Conservation (phyloP, 2,329 filamentous ascomycete genomes). For the Arthrinium puccinioides region DNA sequence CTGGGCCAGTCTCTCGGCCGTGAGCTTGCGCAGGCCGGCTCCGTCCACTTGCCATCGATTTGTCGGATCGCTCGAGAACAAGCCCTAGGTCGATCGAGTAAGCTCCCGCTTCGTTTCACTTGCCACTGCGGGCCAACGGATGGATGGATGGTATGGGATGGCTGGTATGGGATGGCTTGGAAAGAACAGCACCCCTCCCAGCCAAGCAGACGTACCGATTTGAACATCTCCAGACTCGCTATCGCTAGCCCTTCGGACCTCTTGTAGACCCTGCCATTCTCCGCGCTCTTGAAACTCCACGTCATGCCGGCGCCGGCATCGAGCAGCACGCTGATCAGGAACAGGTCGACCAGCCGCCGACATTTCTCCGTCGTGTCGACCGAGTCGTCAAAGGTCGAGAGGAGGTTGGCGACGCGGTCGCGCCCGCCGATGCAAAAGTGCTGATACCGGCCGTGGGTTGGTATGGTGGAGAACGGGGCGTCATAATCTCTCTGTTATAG, state of each 20-base stretch:
- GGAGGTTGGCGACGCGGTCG: conserved; percentile 44
- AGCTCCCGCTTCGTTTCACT: neutral
- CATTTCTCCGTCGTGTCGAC: conserved; percentile 69
- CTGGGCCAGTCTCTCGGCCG: conserved; percentile 64
- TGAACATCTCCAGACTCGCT: conserved; percentile 83
- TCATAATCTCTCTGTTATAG: conserved; percentile 22
- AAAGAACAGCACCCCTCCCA: too few relatives aligned
- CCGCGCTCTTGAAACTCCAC: conserved; percentile 86
- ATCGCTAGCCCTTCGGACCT: conserved; percentile 36
- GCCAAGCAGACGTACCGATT: conserved; percentile 43
- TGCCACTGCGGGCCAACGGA: neutral
- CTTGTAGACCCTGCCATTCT: conserved; percentile 8
- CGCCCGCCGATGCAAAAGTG: conserved; percentile 76
- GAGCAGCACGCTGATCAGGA: conserved; percentile 71
- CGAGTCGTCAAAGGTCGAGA: conserved; percentile 33
- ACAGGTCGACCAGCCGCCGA: conserved; percentile 69
- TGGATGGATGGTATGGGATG: too few relatives aligned
- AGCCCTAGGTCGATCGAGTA: conserved; percentile 38
- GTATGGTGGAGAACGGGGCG: conserved; percentile 52
- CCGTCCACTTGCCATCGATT: conserved; percentile 91
- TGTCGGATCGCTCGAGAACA: conserved; percentile 74
- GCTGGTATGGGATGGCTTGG: too few relatives aligned
- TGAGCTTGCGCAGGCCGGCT: conserved; percentile 67
- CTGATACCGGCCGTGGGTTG: conserved; percentile 79
- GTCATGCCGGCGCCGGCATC: conserved; percentile 83